A percentile compares a stretch with the other conserved stretches of the same genome.
Conservation (phyloP, 176 grass and related monocot genomes). For the Metroxylon sagu region DNA sequence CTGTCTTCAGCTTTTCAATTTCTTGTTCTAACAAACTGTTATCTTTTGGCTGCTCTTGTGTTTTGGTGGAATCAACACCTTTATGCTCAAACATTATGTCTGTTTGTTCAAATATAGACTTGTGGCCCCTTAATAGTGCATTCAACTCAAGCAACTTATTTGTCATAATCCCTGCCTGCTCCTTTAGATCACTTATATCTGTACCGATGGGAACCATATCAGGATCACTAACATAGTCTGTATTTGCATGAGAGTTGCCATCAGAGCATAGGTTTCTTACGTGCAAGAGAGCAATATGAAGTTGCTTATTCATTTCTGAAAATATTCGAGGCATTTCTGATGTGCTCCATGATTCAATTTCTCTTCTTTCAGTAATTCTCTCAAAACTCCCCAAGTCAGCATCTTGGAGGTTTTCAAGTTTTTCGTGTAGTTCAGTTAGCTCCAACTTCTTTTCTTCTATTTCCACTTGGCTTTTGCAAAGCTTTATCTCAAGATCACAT, state of each 20-base stretch:
- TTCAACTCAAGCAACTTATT: conserved; percentile 1
- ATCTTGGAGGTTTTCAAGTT: conserved; percentile 16
- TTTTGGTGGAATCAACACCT: too few species aligned
- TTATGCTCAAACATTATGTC: too few species aligned
- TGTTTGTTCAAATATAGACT: too few species aligned
- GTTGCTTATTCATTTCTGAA: neutral
- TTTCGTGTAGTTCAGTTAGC: conserved; percentile 40
- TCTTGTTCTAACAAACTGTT: too few species aligned
- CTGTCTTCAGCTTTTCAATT: neutral
- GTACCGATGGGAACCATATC: neutral
- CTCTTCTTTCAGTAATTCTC: neutral
- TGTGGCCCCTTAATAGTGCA: neutral
- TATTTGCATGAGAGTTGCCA: neutral
- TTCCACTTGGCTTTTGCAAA: conserved; percentile 39
- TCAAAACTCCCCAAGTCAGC: conserved; percentile 21
- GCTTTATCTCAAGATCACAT: conserved; percentile 41
- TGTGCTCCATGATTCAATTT: neutral
- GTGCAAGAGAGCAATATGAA: neutral
- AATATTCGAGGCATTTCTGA: neutral
- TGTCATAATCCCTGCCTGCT: neutral
- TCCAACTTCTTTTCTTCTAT: conserved; percentile 44
- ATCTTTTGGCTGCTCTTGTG: too few species aligned
- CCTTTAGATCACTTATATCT: neutral
- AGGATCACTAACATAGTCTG: neutral
- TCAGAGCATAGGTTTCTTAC: neutral